Base-by-base conservation (phyloP, 2,329 filamentous ascomycete genomes). In the Colletotrichum tamarilloi region DNA sequence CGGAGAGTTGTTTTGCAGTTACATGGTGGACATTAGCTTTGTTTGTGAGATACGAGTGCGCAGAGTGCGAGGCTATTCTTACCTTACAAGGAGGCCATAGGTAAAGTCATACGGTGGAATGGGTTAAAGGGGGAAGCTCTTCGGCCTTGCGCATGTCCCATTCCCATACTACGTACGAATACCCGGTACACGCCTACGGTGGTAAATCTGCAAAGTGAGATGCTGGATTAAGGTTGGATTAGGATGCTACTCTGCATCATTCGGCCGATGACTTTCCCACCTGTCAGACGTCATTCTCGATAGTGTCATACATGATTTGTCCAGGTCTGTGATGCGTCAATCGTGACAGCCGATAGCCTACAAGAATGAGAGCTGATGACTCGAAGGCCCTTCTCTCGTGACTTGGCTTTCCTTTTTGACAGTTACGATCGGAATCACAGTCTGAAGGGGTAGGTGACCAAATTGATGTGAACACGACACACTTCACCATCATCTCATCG, bases 201-300 rank as follows among this genome's bases (percentile, higher is more conserved):
- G 5, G 38, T 42, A 19, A 42, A 8, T 8, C 14, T 42, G 28
- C 16, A 60, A 19, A 16, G 22, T 60, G 32, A 16, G 32, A 26
- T 62, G 58, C 59, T 49, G 9, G 8, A 11, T 22, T 49, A 49
- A 32, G 59, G 16, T 49, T 62, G 38, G 14, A 28, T 12, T 19
- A 12, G 30, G n/a, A n/a, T 55, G 19, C 24, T 49, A 53, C 12
- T 63, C 22, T 55, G 26, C 30, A 49, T 55, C 30, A n/a, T 12
- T 55, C 49, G 19, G 62, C 30, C 49, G 38, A 26, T 49, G 55
- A 59, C 38, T n/a, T 28, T 72, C 53, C 57, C 69, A 68, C 38
- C 58, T 63, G 65, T 53, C 49, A 24, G 58, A 68, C 38, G 53
- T 63, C 52, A 63, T 55, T 53, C 64, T 68, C 57, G 52, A 68